phyloP scores from a whole-genome alignment of 1,284 basidiomycete species.

The Schizophyllum amplum region DNA sequence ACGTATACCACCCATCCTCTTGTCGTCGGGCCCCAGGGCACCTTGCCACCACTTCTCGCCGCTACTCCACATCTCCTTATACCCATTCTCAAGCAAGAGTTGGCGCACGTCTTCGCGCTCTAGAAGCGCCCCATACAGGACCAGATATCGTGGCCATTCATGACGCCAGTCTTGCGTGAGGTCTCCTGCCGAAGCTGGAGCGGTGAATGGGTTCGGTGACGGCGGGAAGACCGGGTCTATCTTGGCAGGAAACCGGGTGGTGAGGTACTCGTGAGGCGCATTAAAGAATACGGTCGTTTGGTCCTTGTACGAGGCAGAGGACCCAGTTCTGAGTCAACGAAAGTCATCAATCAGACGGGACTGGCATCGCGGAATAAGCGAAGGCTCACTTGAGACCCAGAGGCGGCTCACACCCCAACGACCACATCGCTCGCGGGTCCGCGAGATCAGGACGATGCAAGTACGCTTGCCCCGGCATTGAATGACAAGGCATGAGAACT shows the following conservation, averaged over 20 bases:
- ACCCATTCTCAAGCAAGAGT: neutral
- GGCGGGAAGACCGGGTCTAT: constrained; percentile 63
- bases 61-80: neutral
- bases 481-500: constrained; percentile 95
- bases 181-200: neutral
- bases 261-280: constrained; percentile 63
- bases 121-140: neutral
- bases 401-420: constrained; percentile 88
- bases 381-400: constrained; percentile 45
- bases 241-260: constrained; percentile 49
- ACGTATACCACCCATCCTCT: neutral
- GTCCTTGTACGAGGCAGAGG: constrained; percentile 54
- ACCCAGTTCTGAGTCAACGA: constrained; percentile 37
- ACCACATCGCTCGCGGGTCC: constrained; percentile 55
- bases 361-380: constrained; percentile 2
- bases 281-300: constrained; percentile 83
- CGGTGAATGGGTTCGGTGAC: constrained; percentile 28
- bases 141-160: neutral
- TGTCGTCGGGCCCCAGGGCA: neutral
- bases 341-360: neutral
- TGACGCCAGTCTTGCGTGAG: neutral
- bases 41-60: neutral
- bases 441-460: constrained; percentile 65
- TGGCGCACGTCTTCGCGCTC: neutral
- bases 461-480: constrained; percentile 91